These are phyloP conservation scores for Gremmenia infestans DNA, from an alignment of 2,329 filamentous ascomycete species.

Conservation along the genomic window DNA sequence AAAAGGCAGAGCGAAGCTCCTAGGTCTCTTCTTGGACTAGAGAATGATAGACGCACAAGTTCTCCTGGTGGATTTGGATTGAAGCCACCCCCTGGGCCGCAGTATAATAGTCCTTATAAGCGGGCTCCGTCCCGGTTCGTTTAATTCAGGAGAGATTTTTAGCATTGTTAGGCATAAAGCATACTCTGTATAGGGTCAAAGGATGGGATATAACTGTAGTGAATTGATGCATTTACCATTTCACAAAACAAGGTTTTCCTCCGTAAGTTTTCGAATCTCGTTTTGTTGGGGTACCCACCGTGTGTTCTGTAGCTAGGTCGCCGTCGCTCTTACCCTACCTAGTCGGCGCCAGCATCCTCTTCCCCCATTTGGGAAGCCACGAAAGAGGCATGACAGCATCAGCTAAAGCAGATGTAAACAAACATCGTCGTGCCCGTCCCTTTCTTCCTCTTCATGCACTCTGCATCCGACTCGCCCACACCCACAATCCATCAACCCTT, in stretches of 20 bases:
- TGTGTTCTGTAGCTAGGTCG: too few relatives aligned
- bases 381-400: too few relatives aligned
- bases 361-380: too few relatives aligned
- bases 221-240: slow-evolving; percentile 9
- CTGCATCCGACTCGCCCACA: too few relatives aligned
- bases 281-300: too few relatives aligned
- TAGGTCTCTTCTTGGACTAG: slow-evolving; percentile 12
- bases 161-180: slow-evolving; percentile 5
- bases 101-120: slow-evolving; percentile 22
- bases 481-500: too few relatives aligned
- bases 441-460: too few relatives aligned
- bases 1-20: slow-evolving; percentile 24
- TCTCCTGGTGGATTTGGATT: slow-evolving; percentile 13
- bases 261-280: too few relatives aligned
- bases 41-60: slow-evolving; percentile 20
- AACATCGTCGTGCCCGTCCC: too few relatives aligned
- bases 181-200: slow-evolving; percentile 1
- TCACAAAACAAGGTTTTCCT: not conserved
- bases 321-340: too few relatives aligned
- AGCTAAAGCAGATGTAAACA: too few relatives aligned
- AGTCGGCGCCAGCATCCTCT: too few relatives aligned
- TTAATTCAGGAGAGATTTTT: not conserved
- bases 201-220: not conserved
- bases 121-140: slow-evolving; percentile 25
- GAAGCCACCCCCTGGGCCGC: slow-evolving; percentile 12